Evolutionary conservation across 495 filamentous ascomycete genomes (phyloP).

Genomic region (Hypoxylon intermedium): DNA sequence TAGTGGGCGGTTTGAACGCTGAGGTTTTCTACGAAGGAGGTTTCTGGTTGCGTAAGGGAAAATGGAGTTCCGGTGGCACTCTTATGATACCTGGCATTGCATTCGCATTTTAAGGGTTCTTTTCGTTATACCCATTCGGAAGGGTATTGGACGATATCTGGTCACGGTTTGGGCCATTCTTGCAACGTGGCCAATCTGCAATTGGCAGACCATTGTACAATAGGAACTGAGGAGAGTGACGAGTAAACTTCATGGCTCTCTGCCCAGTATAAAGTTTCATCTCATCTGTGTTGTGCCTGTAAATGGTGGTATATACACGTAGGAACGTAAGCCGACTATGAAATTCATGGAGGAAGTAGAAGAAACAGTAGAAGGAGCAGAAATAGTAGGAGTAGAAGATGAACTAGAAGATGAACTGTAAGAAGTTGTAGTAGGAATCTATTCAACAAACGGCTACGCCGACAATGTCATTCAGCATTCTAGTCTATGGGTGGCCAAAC

Average conservation of each 20-base stretch:
- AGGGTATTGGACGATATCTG: background rate
- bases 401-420: too few species aligned
- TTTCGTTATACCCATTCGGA: background rate
- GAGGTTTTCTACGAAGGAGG: background rate
- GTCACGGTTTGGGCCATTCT: background rate
- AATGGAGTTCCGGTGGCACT: slow-evolving; percentile 31
- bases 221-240: background rate
- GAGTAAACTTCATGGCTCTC: too few species aligned
- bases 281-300: too few species aligned
- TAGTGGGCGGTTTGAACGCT: background rate
- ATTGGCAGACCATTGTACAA: background rate
- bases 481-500: slow-evolving; percentile 19
- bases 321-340: too few species aligned
- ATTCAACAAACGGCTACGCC: background rate
- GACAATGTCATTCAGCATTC: slow-evolving; percentile 2
- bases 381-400: too few species aligned
- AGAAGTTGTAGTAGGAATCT: too few species aligned
- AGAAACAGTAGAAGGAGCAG: too few species aligned
- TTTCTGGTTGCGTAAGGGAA: background rate
- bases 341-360: too few species aligned
- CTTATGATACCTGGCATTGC: slow-evolving; percentile 31
- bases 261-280: too few species aligned
- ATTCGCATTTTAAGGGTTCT: slow-evolving; percentile 5
- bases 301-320: too few species aligned
- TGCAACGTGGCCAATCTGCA: too few species aligned